phyloP scores from a whole-genome alignment of 805 yeast species.

The Metschnikowia colocasiae region DNA sequence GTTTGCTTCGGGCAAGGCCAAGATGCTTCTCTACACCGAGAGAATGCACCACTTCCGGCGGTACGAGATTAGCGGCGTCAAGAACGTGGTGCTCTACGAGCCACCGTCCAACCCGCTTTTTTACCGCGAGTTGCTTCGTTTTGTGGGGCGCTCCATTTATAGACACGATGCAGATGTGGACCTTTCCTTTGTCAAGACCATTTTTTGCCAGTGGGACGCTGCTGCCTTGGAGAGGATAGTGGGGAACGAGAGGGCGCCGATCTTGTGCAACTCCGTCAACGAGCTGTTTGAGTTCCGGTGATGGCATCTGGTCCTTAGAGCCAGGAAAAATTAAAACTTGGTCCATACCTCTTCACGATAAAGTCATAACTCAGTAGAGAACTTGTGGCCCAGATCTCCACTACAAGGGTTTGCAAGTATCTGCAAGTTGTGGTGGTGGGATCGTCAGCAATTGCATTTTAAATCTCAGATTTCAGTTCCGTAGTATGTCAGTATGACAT shows the following conservation, averaged over 20 bases:
- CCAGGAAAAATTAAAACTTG: no score
- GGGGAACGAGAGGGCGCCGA: slow-evolving; percentile 69
- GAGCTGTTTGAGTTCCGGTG: slow-evolving; percentile 70
- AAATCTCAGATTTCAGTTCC: no score
- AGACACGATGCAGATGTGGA: slow-evolving; percentile 48
- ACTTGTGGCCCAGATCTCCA: no score
- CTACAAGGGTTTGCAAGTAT: no score
- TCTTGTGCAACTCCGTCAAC: slow-evolving; percentile 62
- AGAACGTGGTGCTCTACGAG: slow-evolving; percentile 75
- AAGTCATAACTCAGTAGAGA: no score
- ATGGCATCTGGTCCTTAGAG: no score
- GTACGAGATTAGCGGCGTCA: slow-evolving; percentile 79
- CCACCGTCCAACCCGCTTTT: slow-evolving; percentile 82
- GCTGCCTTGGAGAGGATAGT: slow-evolving; percentile 77
- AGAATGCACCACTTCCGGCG: slow-evolving; percentile 91
- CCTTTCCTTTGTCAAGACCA: slow-evolving; percentile 46
- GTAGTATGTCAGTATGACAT: no score
- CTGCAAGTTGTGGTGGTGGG: no score
- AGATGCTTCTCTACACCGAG: slow-evolving; percentile 84
- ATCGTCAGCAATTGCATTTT: no score
- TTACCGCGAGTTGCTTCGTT: slow-evolving; percentile 70
- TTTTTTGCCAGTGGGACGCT: slow-evolving; percentile 80
- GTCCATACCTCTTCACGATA: no score
- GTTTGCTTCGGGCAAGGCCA: slow-evolving; percentile 58
- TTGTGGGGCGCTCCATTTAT: slow-evolving; percentile 60